phyloP scores from a whole-genome alignment of 2,329 filamentous ascomycete genomes.

The Ophiosphaerella korrae region DNA sequence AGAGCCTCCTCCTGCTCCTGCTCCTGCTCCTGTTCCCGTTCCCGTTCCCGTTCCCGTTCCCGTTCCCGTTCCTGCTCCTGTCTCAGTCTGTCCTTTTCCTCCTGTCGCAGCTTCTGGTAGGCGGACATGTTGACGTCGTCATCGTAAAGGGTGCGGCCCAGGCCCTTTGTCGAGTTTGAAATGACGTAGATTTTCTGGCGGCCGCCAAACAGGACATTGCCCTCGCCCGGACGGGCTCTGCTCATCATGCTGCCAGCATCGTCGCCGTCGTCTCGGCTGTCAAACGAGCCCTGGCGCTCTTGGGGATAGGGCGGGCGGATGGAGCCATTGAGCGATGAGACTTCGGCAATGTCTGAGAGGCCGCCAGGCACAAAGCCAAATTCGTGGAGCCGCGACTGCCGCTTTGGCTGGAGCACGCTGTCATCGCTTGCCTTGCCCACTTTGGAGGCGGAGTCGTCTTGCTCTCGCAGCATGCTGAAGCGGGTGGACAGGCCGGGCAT shows the following conservation, averaged over 20 bases:
- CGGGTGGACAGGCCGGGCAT: constrained; percentile 94
- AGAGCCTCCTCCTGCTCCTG: constrained; percentile 33
- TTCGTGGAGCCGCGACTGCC: constrained; percentile 77
- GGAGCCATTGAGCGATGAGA: constrained; percentile 69
- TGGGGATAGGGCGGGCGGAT: constrained; percentile 64
- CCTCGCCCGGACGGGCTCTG: constrained; percentile 79
- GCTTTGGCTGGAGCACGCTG: constrained; percentile 83
- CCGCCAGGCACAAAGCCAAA: constrained; percentile 66
- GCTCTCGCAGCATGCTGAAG: constrained; percentile 95
- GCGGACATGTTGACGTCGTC: constrained; percentile 82
- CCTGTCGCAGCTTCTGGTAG: constrained; percentile 76
- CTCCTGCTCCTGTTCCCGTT: constrained; percentile 30
- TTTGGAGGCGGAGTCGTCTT: constrained; percentile 87
- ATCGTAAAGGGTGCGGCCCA: constrained; percentile 75
- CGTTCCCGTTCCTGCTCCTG: constrained; percentile 28
- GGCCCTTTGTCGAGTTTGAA: constrained; percentile 55
- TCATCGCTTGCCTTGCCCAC: constrained; percentile 95
- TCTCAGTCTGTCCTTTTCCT: constrained; percentile 53
- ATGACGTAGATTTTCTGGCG: constrained; percentile 96
- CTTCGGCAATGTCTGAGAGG: constrained; percentile 87
- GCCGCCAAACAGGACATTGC: constrained; percentile 92
- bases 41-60: constrained; percentile 28
- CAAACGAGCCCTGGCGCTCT: constrained; percentile 68
- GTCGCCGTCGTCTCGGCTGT: constrained; percentile 67
- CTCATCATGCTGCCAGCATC: constrained; percentile 81